Percentiles rank a stretch among this genome's conserved stretches.
Conservation (phyloP, 208 protist genomes). For the Spongospora subterranea region DNA sequence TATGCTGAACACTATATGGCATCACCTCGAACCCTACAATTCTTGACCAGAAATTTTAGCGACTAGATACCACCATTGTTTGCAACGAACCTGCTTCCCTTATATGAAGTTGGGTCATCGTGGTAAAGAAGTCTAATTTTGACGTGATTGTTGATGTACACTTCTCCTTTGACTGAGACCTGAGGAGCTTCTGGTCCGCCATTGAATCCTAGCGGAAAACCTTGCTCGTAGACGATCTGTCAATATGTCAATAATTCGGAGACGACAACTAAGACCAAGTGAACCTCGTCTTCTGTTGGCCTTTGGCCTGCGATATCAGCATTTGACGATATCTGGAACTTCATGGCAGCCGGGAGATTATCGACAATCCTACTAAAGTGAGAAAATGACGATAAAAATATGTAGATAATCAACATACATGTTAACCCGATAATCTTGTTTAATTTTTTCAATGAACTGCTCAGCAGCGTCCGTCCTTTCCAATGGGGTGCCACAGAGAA, state of each 20-base stretch:
- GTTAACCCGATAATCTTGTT: constrained; percentile 70
- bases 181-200: constrained; percentile 22
- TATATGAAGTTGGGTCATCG: constrained; percentile 59
- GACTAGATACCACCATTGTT: not conserved
- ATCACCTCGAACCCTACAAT: constrained; percentile 80
- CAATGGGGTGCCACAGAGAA: constrained; percentile 67
- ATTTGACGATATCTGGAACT: constrained; percentile 31
- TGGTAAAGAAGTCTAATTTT: constrained; percentile 66
- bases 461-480: constrained; percentile 9
- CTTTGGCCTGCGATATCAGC: constrained; percentile 72
- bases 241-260: not conserved
- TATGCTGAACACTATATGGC: constrained; percentile 69
- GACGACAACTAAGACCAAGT: not conserved
- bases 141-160: constrained; percentile 71
- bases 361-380: constrained; percentile 66
- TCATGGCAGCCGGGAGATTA: constrained; percentile 69
- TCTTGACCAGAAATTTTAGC: constrained; percentile 29
- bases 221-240: constrained; percentile 62
- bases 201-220: constrained; percentile 69
- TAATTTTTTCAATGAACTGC: constrained; percentile 56
- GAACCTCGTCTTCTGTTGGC: constrained; percentile 68
- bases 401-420: constrained; percentile 32
- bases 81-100: not conserved
- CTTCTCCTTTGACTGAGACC: constrained; percentile 19
- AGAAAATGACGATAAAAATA: not conserved